Percentiles rank a stretch among this genome's conserved stretches.
phyloP scores from a whole-genome alignment of 495 filamentous ascomycete species.

The Hypoxylon cercidicola region DNA sequence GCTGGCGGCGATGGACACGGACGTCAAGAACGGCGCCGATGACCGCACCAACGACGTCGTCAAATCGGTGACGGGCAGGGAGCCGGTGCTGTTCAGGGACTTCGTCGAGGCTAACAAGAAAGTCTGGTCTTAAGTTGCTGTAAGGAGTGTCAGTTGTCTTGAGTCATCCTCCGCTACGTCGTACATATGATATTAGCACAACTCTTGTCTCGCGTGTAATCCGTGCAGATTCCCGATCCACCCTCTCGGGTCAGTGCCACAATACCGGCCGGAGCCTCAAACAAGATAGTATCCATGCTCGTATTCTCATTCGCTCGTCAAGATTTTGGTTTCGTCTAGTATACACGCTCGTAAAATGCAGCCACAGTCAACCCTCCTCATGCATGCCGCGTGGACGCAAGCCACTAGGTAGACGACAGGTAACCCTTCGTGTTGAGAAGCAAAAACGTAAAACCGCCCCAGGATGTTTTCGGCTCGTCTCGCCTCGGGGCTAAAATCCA shows the following conservation, averaged over 20 bases:
- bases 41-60: constrained; percentile 54
- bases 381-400: neutral
- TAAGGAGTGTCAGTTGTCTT: too few species aligned
- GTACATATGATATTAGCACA: too few species aligned
- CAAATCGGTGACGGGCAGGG: constrained; percentile 46
- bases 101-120: constrained; percentile 49
- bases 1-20: constrained; percentile 50
- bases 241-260: constrained; percentile 1
- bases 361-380: neutral
- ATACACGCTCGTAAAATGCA: constrained; percentile 29
- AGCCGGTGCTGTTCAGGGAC: constrained; percentile 48
- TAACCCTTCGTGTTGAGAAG: constrained; percentile 19
- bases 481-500: constrained; percentile 11
- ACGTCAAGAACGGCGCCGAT: constrained; percentile 50
- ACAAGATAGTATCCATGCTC: constrained; percentile 8
- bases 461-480: constrained; percentile 18
- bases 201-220: too few species aligned
- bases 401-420: constrained; percentile 8
- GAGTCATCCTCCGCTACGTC: too few species aligned
- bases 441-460: constrained; percentile 4
- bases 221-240: too few species aligned
- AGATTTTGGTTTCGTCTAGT: constrained; percentile 24
- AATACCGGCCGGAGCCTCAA: neutral
- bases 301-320: constrained; percentile 17
- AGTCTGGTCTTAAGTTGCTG: constrained; percentile 44